Evolutionary conservation across 768 basidiomycete genomes (phyloP).

Genomic region (Trametopsis cervina): DNA sequence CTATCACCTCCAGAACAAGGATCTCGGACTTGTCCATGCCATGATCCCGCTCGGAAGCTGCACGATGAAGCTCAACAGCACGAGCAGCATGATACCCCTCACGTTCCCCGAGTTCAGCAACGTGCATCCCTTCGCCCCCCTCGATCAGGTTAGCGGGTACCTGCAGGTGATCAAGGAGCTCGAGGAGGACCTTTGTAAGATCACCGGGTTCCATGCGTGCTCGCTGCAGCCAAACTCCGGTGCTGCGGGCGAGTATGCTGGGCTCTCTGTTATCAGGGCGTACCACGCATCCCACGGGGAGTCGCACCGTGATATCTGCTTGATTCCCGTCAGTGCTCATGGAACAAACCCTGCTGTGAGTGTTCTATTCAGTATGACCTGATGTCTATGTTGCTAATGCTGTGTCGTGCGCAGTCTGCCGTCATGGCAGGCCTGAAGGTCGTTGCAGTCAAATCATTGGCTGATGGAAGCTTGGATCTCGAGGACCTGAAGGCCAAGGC

Average conservation of each 20-base stretch:
- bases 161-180: slow-evolving; percentile 85
- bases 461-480: slow-evolving; percentile 86
- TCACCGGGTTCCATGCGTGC: slow-evolving; percentile 95
- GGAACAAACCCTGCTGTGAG: slow-evolving; percentile 96
- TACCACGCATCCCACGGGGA: slow-evolving; percentile 90
- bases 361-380: slow-evolving; percentile 3
- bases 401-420: slow-evolving; percentile 65
- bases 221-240: slow-evolving; percentile 99
- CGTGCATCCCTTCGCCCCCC: slow-evolving; percentile 91
- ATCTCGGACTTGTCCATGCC: slow-evolving; percentile 88
- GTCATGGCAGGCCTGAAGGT: slow-evolving; percentile 97
- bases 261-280: slow-evolving; percentile 89
- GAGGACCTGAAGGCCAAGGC: slow-evolving; percentile 83
- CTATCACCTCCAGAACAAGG: slow-evolving; percentile 88
- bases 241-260: slow-evolving; percentile 95
- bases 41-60: slow-evolving; percentile 97
- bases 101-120: slow-evolving; percentile 89
- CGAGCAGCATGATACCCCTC: slow-evolving; percentile 94
- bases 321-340: slow-evolving; percentile 94
- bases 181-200: slow-evolving; percentile 82
- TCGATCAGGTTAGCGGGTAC: slow-evolving; percentile 87
- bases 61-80: slow-evolving; percentile 98
- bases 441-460: slow-evolving; percentile 84
- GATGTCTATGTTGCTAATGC: neutral
- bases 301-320: slow-evolving; percentile 78